Conservation (phyloP, 2,329 filamentous ascomycete species). For the Pseudogymnoascus sp. region DNA sequence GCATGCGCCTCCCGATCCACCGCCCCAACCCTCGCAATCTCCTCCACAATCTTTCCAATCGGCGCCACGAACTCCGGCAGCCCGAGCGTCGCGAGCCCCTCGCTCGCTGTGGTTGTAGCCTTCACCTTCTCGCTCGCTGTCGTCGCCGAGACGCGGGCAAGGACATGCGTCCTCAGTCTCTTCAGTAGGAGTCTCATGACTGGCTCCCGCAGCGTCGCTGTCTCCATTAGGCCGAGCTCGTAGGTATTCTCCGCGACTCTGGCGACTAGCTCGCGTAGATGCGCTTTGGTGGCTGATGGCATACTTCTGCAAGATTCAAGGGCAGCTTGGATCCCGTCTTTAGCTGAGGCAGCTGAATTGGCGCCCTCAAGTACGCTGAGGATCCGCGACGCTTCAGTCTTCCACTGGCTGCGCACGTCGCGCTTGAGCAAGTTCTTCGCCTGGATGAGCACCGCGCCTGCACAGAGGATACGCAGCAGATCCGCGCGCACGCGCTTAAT, state of each 20-base stretch:
- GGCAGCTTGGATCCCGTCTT: slow-evolving; percentile 53
- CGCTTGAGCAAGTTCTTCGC: slow-evolving; percentile 78
- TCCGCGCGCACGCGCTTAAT: slow-evolving; percentile 48
- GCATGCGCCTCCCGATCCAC: slow-evolving; percentile 63
- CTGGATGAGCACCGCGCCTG: slow-evolving; percentile 66
- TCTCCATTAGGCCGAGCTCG: slow-evolving; percentile 36
- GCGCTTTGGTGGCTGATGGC: slow-evolving; percentile 51
- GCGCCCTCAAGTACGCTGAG: slow-evolving; percentile 57
- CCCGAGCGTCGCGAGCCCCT: slow-evolving; percentile 60
- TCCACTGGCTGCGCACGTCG: slow-evolving; percentile 71
- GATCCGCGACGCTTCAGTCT: slow-evolving; percentile 62
- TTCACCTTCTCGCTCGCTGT: slow-evolving; percentile 63
- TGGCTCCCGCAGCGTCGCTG: slow-evolving; percentile 36
- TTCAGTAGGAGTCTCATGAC: slow-evolving; percentile 59
- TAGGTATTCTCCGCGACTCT: slow-evolving; percentile 45
- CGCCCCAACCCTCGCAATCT: slow-evolving; percentile 53
- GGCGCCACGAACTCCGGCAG: slow-evolving; percentile 65
- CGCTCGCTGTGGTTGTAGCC: slow-evolving; percentile 58
- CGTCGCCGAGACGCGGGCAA: slow-evolving; percentile 53
- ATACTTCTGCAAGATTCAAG: slow-evolving; percentile 55
- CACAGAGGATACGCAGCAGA: slow-evolving; percentile 58
- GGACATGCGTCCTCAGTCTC: slow-evolving; percentile 57
- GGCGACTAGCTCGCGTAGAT: slow-evolving; percentile 48
- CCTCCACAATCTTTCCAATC: slow-evolving; percentile 60
- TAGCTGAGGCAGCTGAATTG: slow-evolving; percentile 38